phyloP scores from a whole-genome alignment of 148 eudicot genomes.

The Heliamphora exappendiculata region DNA sequence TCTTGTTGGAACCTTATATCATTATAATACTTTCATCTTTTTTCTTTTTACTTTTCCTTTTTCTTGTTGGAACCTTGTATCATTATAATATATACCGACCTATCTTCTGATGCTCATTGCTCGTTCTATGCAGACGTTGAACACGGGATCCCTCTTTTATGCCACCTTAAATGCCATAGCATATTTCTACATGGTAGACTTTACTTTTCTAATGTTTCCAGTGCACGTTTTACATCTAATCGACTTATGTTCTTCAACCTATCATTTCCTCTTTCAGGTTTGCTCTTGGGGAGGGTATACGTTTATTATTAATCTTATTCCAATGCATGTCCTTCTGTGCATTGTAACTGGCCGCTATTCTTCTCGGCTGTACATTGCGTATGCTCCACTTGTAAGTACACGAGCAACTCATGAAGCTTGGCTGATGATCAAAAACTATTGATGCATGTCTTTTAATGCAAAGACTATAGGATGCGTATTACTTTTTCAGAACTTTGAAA shows the following conservation, averaged over 20 bases:
- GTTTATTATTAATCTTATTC: constrained; percentile 91
- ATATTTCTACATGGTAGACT: constrained; percentile 86
- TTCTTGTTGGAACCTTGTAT: neutral
- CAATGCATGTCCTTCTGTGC: constrained; percentile 93
- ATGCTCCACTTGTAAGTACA: constrained; percentile 86
- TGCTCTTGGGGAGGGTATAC: constrained; percentile 99
- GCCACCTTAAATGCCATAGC: constrained; percentile 83
- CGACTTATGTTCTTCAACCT: neutral
- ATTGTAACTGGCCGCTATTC: constrained; percentile 95
- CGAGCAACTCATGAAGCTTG: neutral
- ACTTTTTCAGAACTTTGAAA: too few species aligned
- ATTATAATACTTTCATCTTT: neutral
- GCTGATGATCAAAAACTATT: neutral
- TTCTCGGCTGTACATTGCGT: constrained; percentile 78
- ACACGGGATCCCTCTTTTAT: constrained; percentile 89
- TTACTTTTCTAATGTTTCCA: constrained; percentile 6
- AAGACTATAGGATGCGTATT: neutral
- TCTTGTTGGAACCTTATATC: neutral
- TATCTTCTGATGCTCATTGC: constrained; percentile 16
- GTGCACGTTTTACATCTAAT: constrained; percentile 8
- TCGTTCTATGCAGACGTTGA: constrained; percentile 64
- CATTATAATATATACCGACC: constrained; percentile 4
- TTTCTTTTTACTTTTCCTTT: neutral
- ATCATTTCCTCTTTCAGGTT: constrained; percentile 42
- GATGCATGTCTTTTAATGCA: neutral